phyloP scores from a whole-genome alignment of 176 grass and related monocot genomes.

The Paspalum notatum region DNA sequence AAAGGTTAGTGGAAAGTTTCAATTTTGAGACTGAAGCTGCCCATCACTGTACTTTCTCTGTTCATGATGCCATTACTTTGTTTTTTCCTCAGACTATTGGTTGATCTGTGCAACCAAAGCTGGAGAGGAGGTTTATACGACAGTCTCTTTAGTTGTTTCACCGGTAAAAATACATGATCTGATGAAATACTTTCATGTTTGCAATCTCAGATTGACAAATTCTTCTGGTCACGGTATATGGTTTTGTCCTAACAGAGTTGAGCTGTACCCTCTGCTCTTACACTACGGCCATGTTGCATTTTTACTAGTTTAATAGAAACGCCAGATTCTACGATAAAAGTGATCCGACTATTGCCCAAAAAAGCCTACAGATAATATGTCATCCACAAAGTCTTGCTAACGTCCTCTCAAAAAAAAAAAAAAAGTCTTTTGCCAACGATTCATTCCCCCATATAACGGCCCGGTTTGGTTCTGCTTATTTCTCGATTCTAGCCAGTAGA shows the following conservation, averaged over 20 bases:
- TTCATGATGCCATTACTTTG: not conserved
- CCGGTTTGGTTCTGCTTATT: too few relatives aligned
- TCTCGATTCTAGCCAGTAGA: too few relatives aligned
- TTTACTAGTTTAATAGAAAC: too few relatives aligned
- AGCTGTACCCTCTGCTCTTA: not conserved
- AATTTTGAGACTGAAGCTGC: not conserved
- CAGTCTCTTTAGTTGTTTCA: not conserved
- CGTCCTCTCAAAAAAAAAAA: too few relatives aligned
- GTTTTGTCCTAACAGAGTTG: not conserved
- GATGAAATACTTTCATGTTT: not conserved
- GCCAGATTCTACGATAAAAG: too few relatives aligned
- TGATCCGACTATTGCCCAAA: too few relatives aligned
- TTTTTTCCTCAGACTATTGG: not conserved
- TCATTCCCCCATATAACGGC: too few relatives aligned
- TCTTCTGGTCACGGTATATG: not conserved
- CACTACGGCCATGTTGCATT: too few relatives aligned
- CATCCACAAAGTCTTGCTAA: too few relatives aligned
- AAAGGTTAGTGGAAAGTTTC: not conserved
- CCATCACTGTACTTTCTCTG: too few relatives aligned
- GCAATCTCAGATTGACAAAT: not conserved
- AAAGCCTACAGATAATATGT: too few relatives aligned
- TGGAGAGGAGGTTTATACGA: not conserved
- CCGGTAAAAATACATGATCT: not conserved
- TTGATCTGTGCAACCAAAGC: not conserved
- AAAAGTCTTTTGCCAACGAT: too few relatives aligned